Conservation (phyloP, 805 yeast genomes). For the Lipomyces chichibuensis region DNA sequence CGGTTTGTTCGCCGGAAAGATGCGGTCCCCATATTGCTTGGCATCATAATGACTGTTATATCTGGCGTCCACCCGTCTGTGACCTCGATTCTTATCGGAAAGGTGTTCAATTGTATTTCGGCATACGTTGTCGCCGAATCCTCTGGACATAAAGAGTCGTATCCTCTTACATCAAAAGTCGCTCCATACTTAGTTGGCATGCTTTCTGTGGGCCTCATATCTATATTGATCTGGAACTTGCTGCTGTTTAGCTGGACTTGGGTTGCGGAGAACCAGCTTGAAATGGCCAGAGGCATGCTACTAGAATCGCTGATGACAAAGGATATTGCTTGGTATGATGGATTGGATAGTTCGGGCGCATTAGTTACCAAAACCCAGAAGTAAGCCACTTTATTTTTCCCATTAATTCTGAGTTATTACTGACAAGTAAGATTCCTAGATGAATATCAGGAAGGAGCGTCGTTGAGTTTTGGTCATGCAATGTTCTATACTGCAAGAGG, state of each 20-base stretch:
- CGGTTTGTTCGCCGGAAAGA: constrained; percentile 16
- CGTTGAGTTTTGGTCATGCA: constrained; percentile 9
- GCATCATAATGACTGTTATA: background rate
- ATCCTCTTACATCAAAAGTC: constrained; percentile 10
- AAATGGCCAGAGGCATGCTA: constrained; percentile 14
- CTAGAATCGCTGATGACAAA: constrained; percentile 16
- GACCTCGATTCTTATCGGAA: constrained; percentile 23
- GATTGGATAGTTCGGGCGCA: constrained; percentile 27
- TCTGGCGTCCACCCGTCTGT: constrained; percentile 20
- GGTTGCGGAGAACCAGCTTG: constrained; percentile 31
- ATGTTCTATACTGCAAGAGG: constrained; percentile 13
- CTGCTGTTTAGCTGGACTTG: constrained; percentile 16
- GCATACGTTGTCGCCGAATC: background rate
- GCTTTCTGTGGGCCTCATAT: constrained; percentile 4
- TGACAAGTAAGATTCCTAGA: constrained; percentile 20
- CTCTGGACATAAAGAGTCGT: background rate
- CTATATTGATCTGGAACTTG: constrained; percentile 25
- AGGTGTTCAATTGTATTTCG: constrained; percentile 16
- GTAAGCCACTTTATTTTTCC: constrained; percentile 2
- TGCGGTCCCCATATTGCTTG: background rate
- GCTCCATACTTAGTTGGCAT: constrained; percentile 24
- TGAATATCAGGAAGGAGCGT: constrained; percentile 27
- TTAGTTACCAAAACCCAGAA: constrained; percentile 23
- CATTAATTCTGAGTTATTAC: background rate
- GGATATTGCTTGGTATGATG: constrained; percentile 26